Base-by-base conservation (phyloP, 1,284 basidiomycete species). In the Sporisorium graminicola region DNA sequence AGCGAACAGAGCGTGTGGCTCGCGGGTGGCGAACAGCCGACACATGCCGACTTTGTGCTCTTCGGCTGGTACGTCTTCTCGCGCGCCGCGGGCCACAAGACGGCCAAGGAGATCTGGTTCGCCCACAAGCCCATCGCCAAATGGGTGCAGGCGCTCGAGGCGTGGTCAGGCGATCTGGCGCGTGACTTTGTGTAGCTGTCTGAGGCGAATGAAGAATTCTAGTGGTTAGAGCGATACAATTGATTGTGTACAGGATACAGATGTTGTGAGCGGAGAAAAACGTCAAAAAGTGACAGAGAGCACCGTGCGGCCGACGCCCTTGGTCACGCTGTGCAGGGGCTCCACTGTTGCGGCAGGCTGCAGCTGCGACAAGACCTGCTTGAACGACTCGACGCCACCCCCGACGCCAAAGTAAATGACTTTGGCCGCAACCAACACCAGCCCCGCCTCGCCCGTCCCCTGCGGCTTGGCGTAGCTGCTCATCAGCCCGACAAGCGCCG, bases 401-500 rank as follows among this genome's bases (percentile, higher is more conserved):
- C 96, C 96, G 4, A 98, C 95, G 18, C 96, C 96, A 86, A 98
- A 98, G 85, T 99, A 98, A 29, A 98, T 87, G 12, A 94, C 89
- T 86, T 95, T 98, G n/a, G 91, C 91, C 0, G 94, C 93, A 4
- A 94, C 91, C 14, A 95, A 88, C 80, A 91, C 92, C 10, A 89
- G 47, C n/a, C 46, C 60, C 12, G 58, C 46, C 13, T 51, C 35
- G 4, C 7, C 22, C 5, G 1, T 9, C 14, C 16, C 37, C 10
- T 52, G 27, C 3, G 58, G 47, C 26, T 52, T 50, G 27, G 63
- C 67, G 40, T 71, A 70, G 18, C 46, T 20, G 10, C 58, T 64
- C 5, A 90, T 78, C 1, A 90, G 87, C 29, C 87, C 82, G 14
- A 94, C 87, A 24, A 98, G 87, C n/a, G 90, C 87, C 0, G 87